Evolutionary conservation across 2,329 filamentous ascomycete species (phyloP).

Genomic region (Lachnellula arida): DNA sequence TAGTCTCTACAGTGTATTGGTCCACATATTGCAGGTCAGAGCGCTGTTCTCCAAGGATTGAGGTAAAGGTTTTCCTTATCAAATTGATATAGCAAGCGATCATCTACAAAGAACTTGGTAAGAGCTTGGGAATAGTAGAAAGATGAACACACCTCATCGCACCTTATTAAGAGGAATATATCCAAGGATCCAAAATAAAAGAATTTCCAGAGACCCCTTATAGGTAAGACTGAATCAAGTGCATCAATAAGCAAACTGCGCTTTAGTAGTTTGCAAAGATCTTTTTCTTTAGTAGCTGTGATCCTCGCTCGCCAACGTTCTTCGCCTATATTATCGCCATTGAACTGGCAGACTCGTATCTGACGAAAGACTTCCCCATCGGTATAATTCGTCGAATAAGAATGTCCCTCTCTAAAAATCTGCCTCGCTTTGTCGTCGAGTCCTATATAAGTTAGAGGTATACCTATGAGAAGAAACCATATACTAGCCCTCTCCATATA

Average conservation of each 20-base stretch:
- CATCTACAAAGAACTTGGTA: conserved; percentile 6
- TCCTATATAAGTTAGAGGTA: background rate
- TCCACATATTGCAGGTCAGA: conserved; percentile 4
- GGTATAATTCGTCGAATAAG: background rate
- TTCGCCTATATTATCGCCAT: background rate
- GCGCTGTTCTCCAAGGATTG: conserved; percentile 5
- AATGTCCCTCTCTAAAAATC: background rate
- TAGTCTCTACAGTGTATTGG: conserved; percentile 7
- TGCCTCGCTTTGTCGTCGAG: background rate
- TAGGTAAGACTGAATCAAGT: conserved; percentile 11
- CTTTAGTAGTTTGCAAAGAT: conserved; percentile 5
- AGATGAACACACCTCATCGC: conserved; percentile 1
- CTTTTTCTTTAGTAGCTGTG: conserved; percentile 1
- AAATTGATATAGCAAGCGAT: conserved; percentile 7
- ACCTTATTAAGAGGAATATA: conserved; percentile 6
- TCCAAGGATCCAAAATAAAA: conserved; percentile 8
- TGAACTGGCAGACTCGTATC: background rate
- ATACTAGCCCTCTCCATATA: too few species aligned
- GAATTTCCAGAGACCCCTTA: conserved; percentile 3
- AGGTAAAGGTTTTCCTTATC: conserved; percentile 1
- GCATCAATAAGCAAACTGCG: conserved; percentile 3
- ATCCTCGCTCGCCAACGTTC: background rate
- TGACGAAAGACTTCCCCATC: conserved; percentile 1
- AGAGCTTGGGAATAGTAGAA: background rate
- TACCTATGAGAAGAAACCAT: too few species aligned